Conservation (phyloP, 2,329 filamentous ascomycete species). For the Trichoderma afroharzianum region DNA sequence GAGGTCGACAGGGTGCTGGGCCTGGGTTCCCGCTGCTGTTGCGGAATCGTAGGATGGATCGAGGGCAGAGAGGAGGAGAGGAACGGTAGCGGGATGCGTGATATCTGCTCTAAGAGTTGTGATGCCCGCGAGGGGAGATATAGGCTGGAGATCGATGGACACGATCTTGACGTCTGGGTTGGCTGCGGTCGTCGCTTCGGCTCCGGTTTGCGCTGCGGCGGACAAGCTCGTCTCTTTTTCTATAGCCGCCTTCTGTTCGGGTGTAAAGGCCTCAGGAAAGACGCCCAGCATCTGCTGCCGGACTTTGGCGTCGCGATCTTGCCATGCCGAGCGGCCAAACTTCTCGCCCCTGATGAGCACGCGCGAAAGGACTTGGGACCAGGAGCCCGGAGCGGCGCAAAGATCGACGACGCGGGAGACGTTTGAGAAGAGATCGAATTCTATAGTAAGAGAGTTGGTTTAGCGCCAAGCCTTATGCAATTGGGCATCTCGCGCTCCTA, state of each 20-base stretch:
- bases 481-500: not conserved
- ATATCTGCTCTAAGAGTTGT: slow-evolving; percentile 92
- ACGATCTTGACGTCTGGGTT: slow-evolving; percentile 85
- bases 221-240: slow-evolving; percentile 6
- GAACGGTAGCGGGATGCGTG: slow-evolving; percentile 92
- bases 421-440: slow-evolving; percentile 89
- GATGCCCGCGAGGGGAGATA: slow-evolving; percentile 89
- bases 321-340: slow-evolving; percentile 81
- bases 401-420: slow-evolving; percentile 93
- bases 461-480: not conserved
- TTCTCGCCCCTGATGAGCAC: slow-evolving; percentile 91
- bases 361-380: slow-evolving; percentile 93
- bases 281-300: slow-evolving; percentile 57
- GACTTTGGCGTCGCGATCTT: slow-evolving; percentile 72
- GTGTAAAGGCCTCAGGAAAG: slow-evolving; percentile 28
- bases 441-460: slow-evolving; percentile 34
- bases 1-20: slow-evolving; percentile 79
- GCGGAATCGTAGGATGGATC: slow-evolving; percentile 63
- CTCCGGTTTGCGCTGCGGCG: slow-evolving; percentile 23
- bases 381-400: slow-evolving; percentile 92
- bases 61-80: slow-evolving; percentile 78
- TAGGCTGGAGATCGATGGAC: slow-evolving; percentile 91
- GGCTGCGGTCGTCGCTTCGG: slow-evolving; percentile 42
- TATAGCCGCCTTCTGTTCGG: slow-evolving; percentile 21
- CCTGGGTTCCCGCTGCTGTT: slow-evolving; percentile 40